Percentiles rank a stretch among this genome's conserved stretches.
Evolutionary conservation across 768 basidiomycete genomes (phyloP).

Genomic region (Rhizopogon rudus): DNA sequence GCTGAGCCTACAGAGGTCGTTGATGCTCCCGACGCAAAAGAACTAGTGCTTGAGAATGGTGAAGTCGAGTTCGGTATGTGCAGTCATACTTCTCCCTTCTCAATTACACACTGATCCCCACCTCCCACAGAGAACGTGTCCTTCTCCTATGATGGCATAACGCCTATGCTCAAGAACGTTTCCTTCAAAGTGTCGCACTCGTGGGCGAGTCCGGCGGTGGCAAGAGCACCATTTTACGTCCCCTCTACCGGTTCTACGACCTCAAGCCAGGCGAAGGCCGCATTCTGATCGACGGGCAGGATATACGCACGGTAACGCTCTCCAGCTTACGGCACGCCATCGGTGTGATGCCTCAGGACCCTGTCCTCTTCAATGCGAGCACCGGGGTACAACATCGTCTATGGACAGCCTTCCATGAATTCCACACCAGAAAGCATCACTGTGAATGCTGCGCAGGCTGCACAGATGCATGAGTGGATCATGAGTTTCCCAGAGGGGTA

Average conservation of each 20-base stretch:
- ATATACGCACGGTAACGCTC: constrained; percentile 86
- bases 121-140: constrained; percentile 62
- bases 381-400: constrained; percentile 73
- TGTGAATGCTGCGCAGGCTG: constrained; percentile 71
- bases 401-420: constrained; percentile 45
- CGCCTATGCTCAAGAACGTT: constrained; percentile 60
- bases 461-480: constrained; percentile 87
- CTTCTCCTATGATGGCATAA: constrained; percentile 78
- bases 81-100: background rate
- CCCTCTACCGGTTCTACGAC: constrained; percentile 92
- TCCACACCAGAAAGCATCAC: constrained; percentile 57
- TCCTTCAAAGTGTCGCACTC: constrained; percentile 92
- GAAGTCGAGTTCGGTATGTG: constrained; percentile 82
- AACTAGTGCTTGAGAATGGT: constrained; percentile 66
- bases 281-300: constrained; percentile 81
- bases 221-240: constrained; percentile 80
- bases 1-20: constrained; percentile 81
- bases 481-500: constrained; percentile 81
- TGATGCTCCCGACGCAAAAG: constrained; percentile 70
- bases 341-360: constrained; percentile 70
- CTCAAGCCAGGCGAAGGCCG: constrained; percentile 71
- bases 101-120: background rate
- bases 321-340: constrained; percentile 73
- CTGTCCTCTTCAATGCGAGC: constrained; percentile 65
- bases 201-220: constrained; percentile 82